phyloP scores from a whole-genome alignment of 768 basidiomycete genomes.

The Rhodotorula graminis region DNA sequence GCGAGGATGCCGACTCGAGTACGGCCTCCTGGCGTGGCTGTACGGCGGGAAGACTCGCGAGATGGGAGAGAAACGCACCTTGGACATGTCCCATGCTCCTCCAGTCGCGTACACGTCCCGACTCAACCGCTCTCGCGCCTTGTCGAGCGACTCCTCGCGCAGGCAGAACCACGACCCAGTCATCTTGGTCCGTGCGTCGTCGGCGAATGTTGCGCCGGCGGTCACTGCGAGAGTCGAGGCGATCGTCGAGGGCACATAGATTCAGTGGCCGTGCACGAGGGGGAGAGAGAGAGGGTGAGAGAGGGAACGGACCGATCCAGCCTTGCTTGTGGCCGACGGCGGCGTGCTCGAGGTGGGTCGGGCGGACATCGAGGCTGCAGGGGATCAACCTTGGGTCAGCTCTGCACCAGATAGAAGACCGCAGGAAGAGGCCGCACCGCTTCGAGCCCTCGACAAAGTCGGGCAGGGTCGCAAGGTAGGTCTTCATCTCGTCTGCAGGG shows the following conservation, averaged over 20 bases:
- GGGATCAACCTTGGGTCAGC: neutral
- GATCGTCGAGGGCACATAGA: no score
- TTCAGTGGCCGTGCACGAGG: no score
- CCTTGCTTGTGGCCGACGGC: constrained; percentile 12
- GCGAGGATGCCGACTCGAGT: no score
- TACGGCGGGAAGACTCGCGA: no score
- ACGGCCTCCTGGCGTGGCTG: no score
- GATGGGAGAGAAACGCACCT: neutral
- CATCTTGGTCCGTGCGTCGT: constrained; percentile 25
- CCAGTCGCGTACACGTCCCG: constrained; percentile 28
- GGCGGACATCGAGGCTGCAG: constrained; percentile 19
- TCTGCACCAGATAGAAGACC: neutral
- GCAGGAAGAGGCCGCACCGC: neutral
- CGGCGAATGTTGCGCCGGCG: constrained; percentile 35
- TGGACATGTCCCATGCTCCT: constrained; percentile 32
- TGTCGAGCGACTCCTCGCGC: constrained; percentile 25
- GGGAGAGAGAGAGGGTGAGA: neutral
- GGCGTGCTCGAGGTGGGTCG: constrained; percentile 29
- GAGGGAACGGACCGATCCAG: constrained; percentile 17
- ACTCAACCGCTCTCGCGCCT: constrained; percentile 15
- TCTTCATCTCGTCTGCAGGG: constrained; percentile 6
- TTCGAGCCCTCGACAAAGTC: constrained; percentile 24
- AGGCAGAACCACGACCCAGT: constrained; percentile 31
- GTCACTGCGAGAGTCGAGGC: constrained; percentile 29
- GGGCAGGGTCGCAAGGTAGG: constrained; percentile 14